Conservation (phyloP, 164 flowering plant genomes). For the Berberis thunbergii region DNA sequence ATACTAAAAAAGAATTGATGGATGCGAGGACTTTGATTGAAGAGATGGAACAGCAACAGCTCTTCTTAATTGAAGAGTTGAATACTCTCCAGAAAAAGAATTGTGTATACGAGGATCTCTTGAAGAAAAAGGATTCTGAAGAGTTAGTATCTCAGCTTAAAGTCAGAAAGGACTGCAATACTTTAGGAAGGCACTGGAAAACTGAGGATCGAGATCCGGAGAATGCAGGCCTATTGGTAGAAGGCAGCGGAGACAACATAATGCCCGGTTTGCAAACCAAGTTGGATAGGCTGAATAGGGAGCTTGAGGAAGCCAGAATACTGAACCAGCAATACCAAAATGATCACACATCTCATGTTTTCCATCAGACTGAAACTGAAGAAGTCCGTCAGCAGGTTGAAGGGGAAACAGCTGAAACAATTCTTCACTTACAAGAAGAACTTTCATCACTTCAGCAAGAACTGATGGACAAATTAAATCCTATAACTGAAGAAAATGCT, state of each 20-base stretch:
- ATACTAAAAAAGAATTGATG: constrained; percentile 29
- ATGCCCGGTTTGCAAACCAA: constrained; percentile 22
- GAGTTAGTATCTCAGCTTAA: constrained; percentile 9
- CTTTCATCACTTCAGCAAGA: constrained; percentile 43
- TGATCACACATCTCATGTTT: constrained; percentile 30
- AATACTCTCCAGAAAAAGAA: constrained; percentile 32
- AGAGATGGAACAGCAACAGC: constrained; percentile 37
- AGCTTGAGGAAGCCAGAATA: constrained; percentile 40
- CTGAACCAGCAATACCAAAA: constrained; percentile 34
- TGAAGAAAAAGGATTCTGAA: constrained; percentile 14
- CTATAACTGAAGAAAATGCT: constrained; percentile 41
- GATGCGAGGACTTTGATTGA: constrained; percentile 40
- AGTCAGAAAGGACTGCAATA: not conserved
- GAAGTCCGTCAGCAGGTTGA: constrained; percentile 51
- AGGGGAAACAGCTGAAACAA: constrained; percentile 50
- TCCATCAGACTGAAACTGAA: constrained; percentile 34
- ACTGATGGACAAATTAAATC: constrained; percentile 32
- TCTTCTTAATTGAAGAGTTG: constrained; percentile 29
- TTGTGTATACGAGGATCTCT: constrained; percentile 17
- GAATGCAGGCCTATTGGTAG: constrained; percentile 9
- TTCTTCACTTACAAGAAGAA: constrained; percentile 68
- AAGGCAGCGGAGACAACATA: constrained; percentile 11
- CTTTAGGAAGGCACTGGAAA: constrained; percentile 3
- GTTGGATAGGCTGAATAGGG: constrained; percentile 30
- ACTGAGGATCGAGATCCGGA: constrained; percentile 8